Percentiles rank a stretch among this genome's conserved stretches.
These are phyloP conservation scores for Lepidium campestre DNA, from an alignment of 441 rosid genomes.

Conservation along the genomic window DNA sequence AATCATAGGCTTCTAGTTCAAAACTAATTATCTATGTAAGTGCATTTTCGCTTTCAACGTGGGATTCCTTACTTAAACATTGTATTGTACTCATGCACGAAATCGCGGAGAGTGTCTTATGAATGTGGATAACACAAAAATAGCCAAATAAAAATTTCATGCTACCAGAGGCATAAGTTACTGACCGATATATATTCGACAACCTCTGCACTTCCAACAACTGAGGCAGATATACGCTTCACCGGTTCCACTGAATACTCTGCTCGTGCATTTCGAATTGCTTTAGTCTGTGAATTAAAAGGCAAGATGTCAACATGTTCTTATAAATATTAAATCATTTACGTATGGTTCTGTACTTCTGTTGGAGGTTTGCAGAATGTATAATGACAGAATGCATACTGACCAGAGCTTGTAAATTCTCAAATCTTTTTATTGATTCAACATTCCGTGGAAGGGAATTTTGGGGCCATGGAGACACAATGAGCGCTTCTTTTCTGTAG, in stretches of 20 bases:
- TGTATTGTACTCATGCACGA: no score
- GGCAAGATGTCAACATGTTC: slow-evolving; percentile 3
- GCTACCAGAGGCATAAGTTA: not conserved
- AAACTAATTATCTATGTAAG: no score
- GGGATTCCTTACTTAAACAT: no score
- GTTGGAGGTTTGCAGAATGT: not conserved
- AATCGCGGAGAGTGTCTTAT: not conserved
- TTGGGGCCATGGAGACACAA: slow-evolving; percentile 85
- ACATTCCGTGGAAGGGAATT: slow-evolving; percentile 63
- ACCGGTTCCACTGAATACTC: slow-evolving; percentile 96
- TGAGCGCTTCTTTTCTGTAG: slow-evolving; percentile 65
- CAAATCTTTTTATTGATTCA: slow-evolving; percentile 65
- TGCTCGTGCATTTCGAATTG: slow-evolving; percentile 89
- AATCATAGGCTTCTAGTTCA: no score
- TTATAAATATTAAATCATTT: not conserved
- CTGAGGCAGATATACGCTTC: slow-evolving; percentile 85
- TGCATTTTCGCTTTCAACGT: no score
- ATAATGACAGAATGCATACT: slow-evolving; percentile 24
- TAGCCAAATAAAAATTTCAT: no score
- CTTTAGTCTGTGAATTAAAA: slow-evolving; percentile 52
- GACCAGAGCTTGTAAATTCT: slow-evolving; percentile 85
- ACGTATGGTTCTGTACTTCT: not conserved
- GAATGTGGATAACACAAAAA: not conserved
- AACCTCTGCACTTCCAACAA: slow-evolving; percentile 82
- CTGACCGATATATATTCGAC: slow-evolving; percentile 80